Evolutionary conservation across 768 basidiomycete species (phyloP), one percentile per base, ranked within the genome.

Genomic region (Naematelia aurantialba): DNA sequence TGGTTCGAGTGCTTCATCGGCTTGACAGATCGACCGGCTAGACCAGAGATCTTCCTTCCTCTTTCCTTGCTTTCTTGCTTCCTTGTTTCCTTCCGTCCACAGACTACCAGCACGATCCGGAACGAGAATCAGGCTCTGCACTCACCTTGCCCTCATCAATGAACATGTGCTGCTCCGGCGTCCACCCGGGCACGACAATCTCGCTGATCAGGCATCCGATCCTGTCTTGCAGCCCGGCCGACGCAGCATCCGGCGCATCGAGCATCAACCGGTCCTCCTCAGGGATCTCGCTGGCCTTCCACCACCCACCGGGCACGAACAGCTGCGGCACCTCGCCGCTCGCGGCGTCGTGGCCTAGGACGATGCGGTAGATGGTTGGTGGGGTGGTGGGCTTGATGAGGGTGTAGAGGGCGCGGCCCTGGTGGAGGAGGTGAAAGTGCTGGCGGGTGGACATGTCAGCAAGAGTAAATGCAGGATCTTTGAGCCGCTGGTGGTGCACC

Each of bases 161-260:
- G 52, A 72, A 74, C 53, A 59, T 52, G 52, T 72, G 68, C 45
- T 74, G 72, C 12, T 68, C 70, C n/a, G 65, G 60, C 21, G 52
- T 65, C 72, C 72, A 74, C 34, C 70, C 83, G 0, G 84, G 83
- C 11, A 83, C 80, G n/a, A 85, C 83, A 3, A 85, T 81, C 74
- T 85, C 83, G 17, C 81, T 82, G 62, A 86, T 83, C 55, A 86
- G 71, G 61, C 83, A 84, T 3, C 83, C 81, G 0, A 76, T 75
- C 30, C 39, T 57, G 46, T 77, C 68, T 63, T 50, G 79, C 75
- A 44, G 63, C 66, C 2, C 76, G 78, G 56, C 55, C 17, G 10
- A 30, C 25, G 1, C 45, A 42, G 3, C 14, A 22, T 50, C 34
- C 24, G 53, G 45, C 17, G 39, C n/a, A 45, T 61, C 60, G 14